phyloP scores from a whole-genome alignment of 768 basidiomycete genomes.

The Agrocybe praecox region DNA sequence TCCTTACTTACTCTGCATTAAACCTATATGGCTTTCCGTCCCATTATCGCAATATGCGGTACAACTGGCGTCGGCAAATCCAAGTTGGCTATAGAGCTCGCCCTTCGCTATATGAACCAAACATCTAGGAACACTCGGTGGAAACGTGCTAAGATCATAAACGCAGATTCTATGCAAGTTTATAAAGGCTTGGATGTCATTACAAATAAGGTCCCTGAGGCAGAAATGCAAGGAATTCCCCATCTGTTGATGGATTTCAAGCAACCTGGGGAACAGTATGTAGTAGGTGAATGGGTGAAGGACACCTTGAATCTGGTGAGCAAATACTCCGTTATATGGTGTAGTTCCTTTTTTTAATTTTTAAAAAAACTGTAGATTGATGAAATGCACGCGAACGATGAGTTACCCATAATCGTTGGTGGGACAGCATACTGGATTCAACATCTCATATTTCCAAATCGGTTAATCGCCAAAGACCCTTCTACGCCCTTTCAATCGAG shows the following conservation, averaged over 20 bases:
- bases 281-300: constrained; percentile 84
- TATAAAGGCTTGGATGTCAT: constrained; percentile 90
- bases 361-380: too few relatives aligned
- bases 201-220: constrained; percentile 87
- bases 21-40: constrained; percentile 46
- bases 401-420: constrained; percentile 90
- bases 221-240: constrained; percentile 78
- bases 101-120: constrained; percentile 51
- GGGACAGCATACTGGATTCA: constrained; percentile 99
- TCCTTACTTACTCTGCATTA: not conserved
- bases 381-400: constrained; percentile 60
- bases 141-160: constrained; percentile 78
- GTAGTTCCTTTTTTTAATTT: constrained; percentile 1
- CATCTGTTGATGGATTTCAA: constrained; percentile 93
- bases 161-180: constrained; percentile 98
- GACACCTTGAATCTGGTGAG: constrained; percentile 80
- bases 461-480: constrained; percentile 44
- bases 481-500: constrained; percentile 5
- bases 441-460: constrained; percentile 88
- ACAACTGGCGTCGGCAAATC: constrained; percentile 98
- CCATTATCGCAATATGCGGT: constrained; percentile 86
- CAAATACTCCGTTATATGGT: constrained; percentile 16
- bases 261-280: constrained; percentile 83
- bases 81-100: constrained; percentile 86
- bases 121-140: constrained; percentile 39